These are phyloP conservation scores for Corymbia citriodora DNA, from an alignment of 441 rosid genomes.

Conservation along the genomic window DNA sequence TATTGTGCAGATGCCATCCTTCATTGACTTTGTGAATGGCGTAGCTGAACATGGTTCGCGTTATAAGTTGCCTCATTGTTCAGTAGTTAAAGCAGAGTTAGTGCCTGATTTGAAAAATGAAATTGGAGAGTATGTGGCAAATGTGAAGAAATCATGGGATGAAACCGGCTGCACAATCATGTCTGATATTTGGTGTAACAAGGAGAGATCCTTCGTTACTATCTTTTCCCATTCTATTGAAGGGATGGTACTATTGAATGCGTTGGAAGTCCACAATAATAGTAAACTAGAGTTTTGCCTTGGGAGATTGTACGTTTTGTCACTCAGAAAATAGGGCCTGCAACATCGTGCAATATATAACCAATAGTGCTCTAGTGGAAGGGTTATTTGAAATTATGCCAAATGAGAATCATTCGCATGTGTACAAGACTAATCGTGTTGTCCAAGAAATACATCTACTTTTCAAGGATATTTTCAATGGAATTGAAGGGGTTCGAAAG, in stretches of 20 bases:
- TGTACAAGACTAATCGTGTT: background rate
- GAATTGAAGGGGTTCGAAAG: background rate
- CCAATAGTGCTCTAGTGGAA: no score
- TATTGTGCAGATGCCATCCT: background rate
- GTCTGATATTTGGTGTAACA: background rate
- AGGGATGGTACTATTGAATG: background rate
- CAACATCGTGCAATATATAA: background rate
- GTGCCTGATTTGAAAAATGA: background rate
- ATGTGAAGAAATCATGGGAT: background rate
- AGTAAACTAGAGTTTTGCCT: background rate
- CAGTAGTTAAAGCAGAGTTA: background rate
- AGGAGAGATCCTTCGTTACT: background rate
- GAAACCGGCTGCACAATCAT: no score
- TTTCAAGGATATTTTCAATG: background rate
- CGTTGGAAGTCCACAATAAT: background rate
- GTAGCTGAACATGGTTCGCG: background rate
- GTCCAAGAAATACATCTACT: background rate
- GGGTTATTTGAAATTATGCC: background rate
- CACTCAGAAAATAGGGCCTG: background rate
- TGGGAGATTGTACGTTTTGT: background rate
- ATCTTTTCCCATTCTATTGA: background rate
- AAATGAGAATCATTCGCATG: background rate
- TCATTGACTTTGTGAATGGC: background rate
- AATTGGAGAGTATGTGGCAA: background rate
- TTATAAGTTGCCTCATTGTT: background rate